phyloP scores from a whole-genome alignment of 2,329 filamentous ascomycete genomes.

The Thermochaetoides dissita region DNA sequence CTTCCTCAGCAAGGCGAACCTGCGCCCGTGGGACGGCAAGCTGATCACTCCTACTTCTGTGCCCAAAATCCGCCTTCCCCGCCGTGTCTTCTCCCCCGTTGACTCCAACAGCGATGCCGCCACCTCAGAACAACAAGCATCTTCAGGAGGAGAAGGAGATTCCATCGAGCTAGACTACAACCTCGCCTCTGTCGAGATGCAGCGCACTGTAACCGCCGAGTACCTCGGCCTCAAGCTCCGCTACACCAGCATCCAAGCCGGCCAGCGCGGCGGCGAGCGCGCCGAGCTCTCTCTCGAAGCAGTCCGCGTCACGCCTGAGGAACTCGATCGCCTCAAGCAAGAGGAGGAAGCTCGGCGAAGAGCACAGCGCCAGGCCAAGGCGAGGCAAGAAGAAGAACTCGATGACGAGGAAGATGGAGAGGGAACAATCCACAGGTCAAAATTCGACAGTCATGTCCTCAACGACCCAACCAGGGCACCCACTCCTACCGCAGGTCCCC shows the following conservation, averaged over 20 bases:
- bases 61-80: conserved; percentile 14
- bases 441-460: not conserved
- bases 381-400: not conserved
- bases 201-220: conserved; percentile 28
- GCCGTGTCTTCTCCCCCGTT: not conserved
- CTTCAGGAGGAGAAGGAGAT: not conserved
- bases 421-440: not conserved
- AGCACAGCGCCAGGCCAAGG: not conserved
- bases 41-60: conserved; percentile 30
- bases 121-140: not conserved
- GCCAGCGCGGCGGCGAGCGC: conserved; percentile 35
- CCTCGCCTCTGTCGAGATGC: conserved; percentile 40
- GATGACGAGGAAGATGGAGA: not conserved
- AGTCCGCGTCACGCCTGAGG: conserved; percentile 5
- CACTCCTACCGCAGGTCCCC: not conserved
- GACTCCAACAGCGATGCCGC: not conserved
- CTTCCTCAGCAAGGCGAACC: conserved; percentile 31
- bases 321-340: not conserved
- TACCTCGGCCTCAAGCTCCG: conserved; percentile 31
- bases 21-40: conserved; percentile 34
- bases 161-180: conserved; percentile 20
- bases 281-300: conserved; percentile 35
- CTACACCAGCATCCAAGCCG: conserved; percentile 39
- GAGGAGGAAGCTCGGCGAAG: not conserved
- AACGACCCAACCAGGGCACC: not conserved